Evolutionary conservation across 768 basidiomycete genomes (phyloP), one percentile per base, ranked within the genome.

Genomic region (Tulasnella sp.): DNA sequence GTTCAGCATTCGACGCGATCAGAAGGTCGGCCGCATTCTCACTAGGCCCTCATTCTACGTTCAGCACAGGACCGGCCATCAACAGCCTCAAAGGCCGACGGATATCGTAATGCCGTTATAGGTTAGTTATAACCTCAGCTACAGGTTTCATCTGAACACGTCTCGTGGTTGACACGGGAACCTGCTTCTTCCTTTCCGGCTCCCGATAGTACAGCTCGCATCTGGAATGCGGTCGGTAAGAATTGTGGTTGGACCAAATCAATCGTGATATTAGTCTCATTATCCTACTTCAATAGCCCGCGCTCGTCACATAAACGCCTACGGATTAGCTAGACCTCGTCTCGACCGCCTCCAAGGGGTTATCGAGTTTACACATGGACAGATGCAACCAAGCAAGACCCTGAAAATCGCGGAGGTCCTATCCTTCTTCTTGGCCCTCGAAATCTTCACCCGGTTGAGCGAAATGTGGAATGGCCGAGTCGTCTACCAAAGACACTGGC

Each of bases 341-440:
- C 19, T 59, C 24, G 57, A 59, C n/a, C 57, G 57, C 4, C 57
- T 59, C 21, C 57, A 59, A 31, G 48, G 48, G n/a, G 29, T 44
- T 12, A 12, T 25, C 0, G 54, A 48, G 19, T 48, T 21, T 43
- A 56, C n/a, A 9, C 41, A 21, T n/a, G 41, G 29, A 27, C 54
- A 45, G 31, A 24, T 17, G 29, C 43, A 25, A 17, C 54, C 54
- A 0, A 49, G 46, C 49, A 17, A 21, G 29, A 19, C 31, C 2
- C 34, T 59, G 46, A 34, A 31, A 2, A 4, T 50, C 19, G 19
- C 24, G 19, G 49, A 49, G 4, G 11, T 31, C 9, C 45, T 22
- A 4, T 25, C 48, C 12, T 49, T 51, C 49, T 4, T 12, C 25
- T 15, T 56, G 29, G 22, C 41, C 42, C 29, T 42, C 22, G 22